These are phyloP conservation scores for Citeromyces hawaiiensis DNA, from an alignment of 1,139 yeast genomes.

Conservation along the genomic window DNA sequence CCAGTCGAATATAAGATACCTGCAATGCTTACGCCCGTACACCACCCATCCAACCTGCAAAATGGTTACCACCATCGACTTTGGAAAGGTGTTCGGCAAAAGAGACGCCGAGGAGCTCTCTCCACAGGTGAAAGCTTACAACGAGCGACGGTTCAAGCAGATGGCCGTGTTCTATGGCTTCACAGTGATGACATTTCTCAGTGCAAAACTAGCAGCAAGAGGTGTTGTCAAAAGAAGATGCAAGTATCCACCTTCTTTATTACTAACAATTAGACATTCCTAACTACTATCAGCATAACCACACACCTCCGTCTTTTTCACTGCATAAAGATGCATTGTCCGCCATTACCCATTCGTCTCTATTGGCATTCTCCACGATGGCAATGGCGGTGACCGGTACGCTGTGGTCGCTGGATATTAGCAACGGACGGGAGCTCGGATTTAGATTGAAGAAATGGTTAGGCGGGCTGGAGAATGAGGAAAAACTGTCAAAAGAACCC, in stretches of 20 bases:
- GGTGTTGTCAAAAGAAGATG: conserved; percentile 65
- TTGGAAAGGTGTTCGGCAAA: conserved; percentile 1
- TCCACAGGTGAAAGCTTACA: conserved; percentile 16
- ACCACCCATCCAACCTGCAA: no score
- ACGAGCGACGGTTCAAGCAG: conserved; percentile 53
- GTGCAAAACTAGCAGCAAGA: conserved; percentile 63
- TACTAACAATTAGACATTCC: conserved; percentile 35
- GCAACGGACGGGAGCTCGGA: conserved; percentile 59
- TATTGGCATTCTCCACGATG: conserved; percentile 60
- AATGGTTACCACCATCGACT: conserved; percentile 2
- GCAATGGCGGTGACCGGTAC: conserved; percentile 65
- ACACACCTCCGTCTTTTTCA: conserved; percentile 71
- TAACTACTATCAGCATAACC: conserved; percentile 71
- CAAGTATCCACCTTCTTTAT: conserved; percentile 16
- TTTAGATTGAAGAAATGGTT: conserved; percentile 47
- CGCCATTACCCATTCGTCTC: conserved; percentile 75
- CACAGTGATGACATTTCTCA: conserved; percentile 56
- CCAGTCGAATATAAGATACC: no score
- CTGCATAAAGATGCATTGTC: conserved; percentile 76
- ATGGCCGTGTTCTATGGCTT: conserved; percentile 63
- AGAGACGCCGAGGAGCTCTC: conserved; percentile 1
- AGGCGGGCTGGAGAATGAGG: conserved; percentile 59
- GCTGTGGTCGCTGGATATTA: conserved; percentile 70
- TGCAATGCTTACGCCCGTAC: no score
- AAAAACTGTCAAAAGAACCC: conserved; percentile 32